These are phyloP conservation scores for Thielaviopsis musarum DNA, from an alignment of 2,329 filamentous ascomycete genomes.

Conservation along the genomic window DNA sequence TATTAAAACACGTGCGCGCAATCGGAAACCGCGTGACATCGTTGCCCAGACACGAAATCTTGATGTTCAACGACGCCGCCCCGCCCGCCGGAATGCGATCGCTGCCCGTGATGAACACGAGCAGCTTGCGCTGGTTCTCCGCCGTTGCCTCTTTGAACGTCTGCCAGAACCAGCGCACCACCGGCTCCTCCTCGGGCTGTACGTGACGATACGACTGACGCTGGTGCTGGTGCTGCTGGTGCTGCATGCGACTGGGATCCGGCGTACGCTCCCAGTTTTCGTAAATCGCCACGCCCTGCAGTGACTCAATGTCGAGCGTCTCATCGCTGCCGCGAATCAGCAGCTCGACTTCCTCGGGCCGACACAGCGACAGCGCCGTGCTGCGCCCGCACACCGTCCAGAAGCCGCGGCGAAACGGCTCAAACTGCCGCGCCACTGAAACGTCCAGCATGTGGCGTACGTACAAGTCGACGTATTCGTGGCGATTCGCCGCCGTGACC, in stretches of 20 bases:
- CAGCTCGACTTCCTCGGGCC: conserved; percentile 81
- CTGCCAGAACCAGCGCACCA: conserved; percentile 79
- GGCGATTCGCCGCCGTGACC: conserved; percentile 71
- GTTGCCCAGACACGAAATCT: conserved; percentile 57
- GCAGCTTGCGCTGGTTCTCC: conserved; percentile 55
- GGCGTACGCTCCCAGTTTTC: conserved; percentile 50
- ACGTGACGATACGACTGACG: conserved; percentile 16
- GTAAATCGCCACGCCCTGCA: conserved; percentile 63
- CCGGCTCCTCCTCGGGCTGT: conserved; percentile 35
- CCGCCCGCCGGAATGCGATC: conserved; percentile 84
- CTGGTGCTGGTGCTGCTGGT: conserved; percentile 30
- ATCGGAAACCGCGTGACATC: conserved; percentile 63
- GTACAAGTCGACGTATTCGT: conserved; percentile 77
- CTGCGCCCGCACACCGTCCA: conserved; percentile 85
- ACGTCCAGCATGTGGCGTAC: conserved; percentile 65
- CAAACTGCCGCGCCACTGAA: conserved; percentile 66
- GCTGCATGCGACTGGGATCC: conserved; percentile 12
- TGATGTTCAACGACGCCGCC: conserved; percentile 60
- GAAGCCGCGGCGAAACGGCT: conserved; percentile 87
- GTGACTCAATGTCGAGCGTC: conserved; percentile 56
- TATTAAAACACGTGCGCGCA: conserved; percentile 84
- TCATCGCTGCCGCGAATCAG: conserved; percentile 76
- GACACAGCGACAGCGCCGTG: conserved; percentile 61
- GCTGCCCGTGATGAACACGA: conserved; percentile 79
- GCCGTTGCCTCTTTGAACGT: conserved; percentile 51